A percentile compares a stretch with the other conserved stretches of the same genome.
Conservation (phyloP, 768 basidiomycete genomes). For the Tulasnella sp. region DNA sequence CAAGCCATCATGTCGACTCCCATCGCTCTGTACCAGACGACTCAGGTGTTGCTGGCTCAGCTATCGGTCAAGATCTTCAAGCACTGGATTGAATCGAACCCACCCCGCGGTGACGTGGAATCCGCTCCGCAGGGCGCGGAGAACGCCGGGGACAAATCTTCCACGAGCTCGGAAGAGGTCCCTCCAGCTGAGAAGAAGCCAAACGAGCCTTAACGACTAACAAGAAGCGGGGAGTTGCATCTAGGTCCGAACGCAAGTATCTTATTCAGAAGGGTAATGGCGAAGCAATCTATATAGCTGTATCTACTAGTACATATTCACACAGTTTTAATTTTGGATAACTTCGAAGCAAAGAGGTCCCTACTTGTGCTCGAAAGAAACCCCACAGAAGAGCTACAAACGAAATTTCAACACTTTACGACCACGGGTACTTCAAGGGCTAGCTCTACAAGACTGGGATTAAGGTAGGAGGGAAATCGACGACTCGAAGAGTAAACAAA, state of each 20-base stretch:
- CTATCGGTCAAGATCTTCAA: conserved; percentile 27
- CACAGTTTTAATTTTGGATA: neutral
- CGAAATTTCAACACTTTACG: neutral
- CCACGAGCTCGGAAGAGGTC: neutral
- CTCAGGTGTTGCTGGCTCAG: conserved; percentile 24
- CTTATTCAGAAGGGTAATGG: conserved; percentile 7
- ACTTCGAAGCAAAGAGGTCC: neutral
- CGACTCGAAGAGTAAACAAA: no score
- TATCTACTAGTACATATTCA: conserved; percentile 3
- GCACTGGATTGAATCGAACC: conserved; percentile 16
- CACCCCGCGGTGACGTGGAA: neutral
- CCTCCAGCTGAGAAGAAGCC: neutral
- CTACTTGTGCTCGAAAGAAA: neutral
- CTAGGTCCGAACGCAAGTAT: neutral
- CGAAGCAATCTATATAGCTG: neutral
- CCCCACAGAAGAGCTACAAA: neutral
- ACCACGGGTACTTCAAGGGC: no score
- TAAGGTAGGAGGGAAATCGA: no score
- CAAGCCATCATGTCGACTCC: conserved; percentile 36
- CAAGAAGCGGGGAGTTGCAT: neutral
- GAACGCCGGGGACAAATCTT: neutral
- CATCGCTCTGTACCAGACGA: conserved; percentile 36
- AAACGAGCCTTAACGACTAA: neutral
- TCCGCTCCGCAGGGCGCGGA: neutral
- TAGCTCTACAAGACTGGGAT: no score